A percentile compares a stretch with the other conserved stretches of the same genome.
phyloP scores from a whole-genome alignment of 805 yeast species.

The Metschnikowia similis region DNA sequence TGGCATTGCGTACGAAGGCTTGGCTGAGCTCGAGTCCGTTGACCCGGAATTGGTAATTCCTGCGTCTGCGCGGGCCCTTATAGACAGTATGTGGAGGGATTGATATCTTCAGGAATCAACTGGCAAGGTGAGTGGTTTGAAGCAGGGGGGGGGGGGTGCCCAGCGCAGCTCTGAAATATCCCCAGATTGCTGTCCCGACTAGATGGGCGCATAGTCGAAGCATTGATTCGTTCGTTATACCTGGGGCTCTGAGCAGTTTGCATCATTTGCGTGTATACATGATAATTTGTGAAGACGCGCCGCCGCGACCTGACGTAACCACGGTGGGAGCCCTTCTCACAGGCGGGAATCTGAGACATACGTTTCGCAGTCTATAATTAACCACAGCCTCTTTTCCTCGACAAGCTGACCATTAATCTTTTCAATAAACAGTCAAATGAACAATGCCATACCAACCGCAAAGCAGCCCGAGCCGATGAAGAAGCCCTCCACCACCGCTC shows the following conservation, averaged over 20 bases:
- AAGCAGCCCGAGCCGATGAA: not conserved
- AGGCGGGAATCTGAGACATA: not conserved
- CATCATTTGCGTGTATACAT: not conserved
- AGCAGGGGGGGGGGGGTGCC: too few relatives aligned
- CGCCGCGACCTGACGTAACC: slow-evolving; percentile 4
- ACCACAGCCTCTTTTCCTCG: not conserved
- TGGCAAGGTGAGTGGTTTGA: too few relatives aligned
- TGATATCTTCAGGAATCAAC: not conserved
- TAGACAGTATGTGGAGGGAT: slow-evolving; percentile 12
- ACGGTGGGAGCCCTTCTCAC: not conserved
- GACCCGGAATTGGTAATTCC: slow-evolving; percentile 16
- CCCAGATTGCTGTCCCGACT: too few relatives aligned
- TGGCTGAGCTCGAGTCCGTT: slow-evolving; percentile 6
- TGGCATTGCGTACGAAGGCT: slow-evolving; percentile 3
- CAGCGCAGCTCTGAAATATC: too few relatives aligned
- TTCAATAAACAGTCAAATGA: not conserved
- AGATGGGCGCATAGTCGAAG: too few relatives aligned
- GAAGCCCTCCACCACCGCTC: slow-evolving; percentile 31
- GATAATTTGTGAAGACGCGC: not conserved
- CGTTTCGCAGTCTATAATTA: not conserved
- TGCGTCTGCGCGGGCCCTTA: slow-evolving; percentile 8
- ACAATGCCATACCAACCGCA: not conserved
- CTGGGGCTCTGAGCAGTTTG: not conserved
- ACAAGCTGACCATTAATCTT: not conserved
- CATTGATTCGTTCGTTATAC: too few relatives aligned